phyloP scores from a whole-genome alignment of 2,329 filamentous ascomycete genomes.

The Didymellaceae sp. region DNA sequence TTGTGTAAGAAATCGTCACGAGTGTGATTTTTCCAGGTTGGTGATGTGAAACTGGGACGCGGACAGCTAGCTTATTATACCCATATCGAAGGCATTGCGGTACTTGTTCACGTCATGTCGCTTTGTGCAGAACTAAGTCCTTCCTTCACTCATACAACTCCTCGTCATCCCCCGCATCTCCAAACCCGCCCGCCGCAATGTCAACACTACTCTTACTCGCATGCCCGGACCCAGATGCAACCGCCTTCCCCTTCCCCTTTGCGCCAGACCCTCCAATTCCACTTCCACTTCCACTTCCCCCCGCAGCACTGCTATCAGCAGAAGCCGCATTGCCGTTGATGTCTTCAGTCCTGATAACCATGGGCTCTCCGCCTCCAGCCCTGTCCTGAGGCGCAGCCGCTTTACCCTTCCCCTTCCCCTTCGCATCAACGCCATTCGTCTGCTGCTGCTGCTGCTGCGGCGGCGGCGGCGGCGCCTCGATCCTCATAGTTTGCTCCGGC shows the following conservation, averaged over 20 bases:
- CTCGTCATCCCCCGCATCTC: conserved; percentile 49
- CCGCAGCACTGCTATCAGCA: conserved; percentile 16
- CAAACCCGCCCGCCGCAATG: conserved; percentile 48
- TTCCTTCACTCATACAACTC: no score
- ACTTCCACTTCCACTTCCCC: conserved; percentile 15
- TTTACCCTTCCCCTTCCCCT: conserved; percentile 47
- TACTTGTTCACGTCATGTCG: no score
- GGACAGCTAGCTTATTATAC: no score
- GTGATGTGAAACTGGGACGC: no score
- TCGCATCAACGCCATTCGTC: not conserved
- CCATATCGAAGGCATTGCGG: no score
- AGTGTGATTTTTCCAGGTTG: no score
- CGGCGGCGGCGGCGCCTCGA: not conserved
- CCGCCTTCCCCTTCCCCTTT: conserved; percentile 46
- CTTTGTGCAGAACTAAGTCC: no score
- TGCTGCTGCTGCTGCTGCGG: not conserved
- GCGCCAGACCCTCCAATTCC: conserved; percentile 13
- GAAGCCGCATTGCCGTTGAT: conserved; percentile 17
- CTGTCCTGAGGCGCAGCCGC: conserved; percentile 26
- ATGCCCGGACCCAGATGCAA: conserved; percentile 40
- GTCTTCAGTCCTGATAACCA: conserved; percentile 51
- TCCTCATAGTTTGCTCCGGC: conserved; percentile 41
- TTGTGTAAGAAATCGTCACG: no score
- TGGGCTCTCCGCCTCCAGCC: conserved; percentile 46
- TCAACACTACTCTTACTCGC: conserved; percentile 42